Conservation (phyloP, 2,329 filamentous ascomycete genomes). For the Colletotrichum sp. region DNA sequence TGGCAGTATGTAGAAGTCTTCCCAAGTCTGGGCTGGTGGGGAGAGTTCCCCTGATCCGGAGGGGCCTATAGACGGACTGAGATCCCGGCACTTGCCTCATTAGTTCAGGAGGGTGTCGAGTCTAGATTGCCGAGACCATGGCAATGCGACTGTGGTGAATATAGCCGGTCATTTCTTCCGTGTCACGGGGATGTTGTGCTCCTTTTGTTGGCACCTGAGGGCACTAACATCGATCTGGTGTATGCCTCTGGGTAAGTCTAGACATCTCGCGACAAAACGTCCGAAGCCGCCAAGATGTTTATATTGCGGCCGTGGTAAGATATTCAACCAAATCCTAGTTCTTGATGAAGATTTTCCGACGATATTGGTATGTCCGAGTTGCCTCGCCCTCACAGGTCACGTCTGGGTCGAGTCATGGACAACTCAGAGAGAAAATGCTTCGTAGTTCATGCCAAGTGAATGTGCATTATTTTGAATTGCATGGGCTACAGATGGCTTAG, state of each 20-base stretch:
- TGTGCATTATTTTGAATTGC: not conserved
- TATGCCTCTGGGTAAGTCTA: not conserved
- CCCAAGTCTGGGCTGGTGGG: not conserved
- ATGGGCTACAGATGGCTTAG: not conserved
- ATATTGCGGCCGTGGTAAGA: not conserved
- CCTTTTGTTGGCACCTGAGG: not conserved
- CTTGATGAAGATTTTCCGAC: not conserved
- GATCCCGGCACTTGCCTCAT: not conserved
- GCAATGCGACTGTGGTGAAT: not conserved
- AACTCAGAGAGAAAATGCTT: not conserved
- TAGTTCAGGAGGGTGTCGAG: not conserved
- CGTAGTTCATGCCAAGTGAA: not conserved
- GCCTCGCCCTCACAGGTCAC: not conserved
- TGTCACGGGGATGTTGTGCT: not conserved
- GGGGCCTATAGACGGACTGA: not conserved
- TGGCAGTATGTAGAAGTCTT: not conserved
- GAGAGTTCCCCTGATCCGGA: not conserved
- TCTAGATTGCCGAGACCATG: not conserved
- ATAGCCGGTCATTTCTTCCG: constrained; percentile 1
- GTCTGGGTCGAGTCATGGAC: not conserved
- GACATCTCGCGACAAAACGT: not conserved
- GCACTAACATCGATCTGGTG: not conserved
- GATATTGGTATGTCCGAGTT: not conserved
- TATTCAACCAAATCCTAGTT: not conserved
- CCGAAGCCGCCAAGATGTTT: not conserved